Evolutionary conservation across 2,329 filamentous ascomycete species (phyloP), one percentile per base, ranked within the genome.

Genomic region (Delphinella strobiligena): DNA sequence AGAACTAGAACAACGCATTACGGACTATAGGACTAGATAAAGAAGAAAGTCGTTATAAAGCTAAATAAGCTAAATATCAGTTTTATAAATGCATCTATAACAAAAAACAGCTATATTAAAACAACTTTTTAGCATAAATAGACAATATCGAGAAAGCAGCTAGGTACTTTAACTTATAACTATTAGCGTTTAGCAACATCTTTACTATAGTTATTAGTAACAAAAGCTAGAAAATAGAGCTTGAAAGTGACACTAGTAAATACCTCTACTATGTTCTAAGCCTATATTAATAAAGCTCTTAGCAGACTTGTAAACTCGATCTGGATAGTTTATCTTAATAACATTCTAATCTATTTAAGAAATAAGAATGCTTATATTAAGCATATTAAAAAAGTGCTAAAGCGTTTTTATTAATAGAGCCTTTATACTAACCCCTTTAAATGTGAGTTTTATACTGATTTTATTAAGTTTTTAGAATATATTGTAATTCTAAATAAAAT

Each of bases 281-380:
- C 19, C 8, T 49, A 49, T 46, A 51, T 54, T 46, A 51, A 58
- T 33, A 34, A 44, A 0, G 38, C 40, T 7, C 34, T 58, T 27
- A 16, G 1, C 19, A 31, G 39, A 2, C 18, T 45, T 19, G 1
- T 51, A 27, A 38, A 42, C 38, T 44, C 12, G 35, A 42, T 45
- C 34, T 53, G 42, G 43, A 32, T 51, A 18, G 47, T 47, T 12
- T 58, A 55, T 38, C 24, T 58, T 22, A 46, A 58, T 43, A 42
- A 60, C 46, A 58, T 59, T 31, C 36, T 59, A 8, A 54, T 60
- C 29, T 60, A 48, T 44, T 47, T 38, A 10, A 31, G 31, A 11
- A 42, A 41, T n/a, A n/a, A n/a, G n/a, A n/a, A n/a, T n/a, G n/a
- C n/a, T n/a, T n/a, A n/a, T n/a, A n/a, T n/a, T n/a, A n/a, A n/a